These are phyloP conservation scores for Penicillium cataractarum DNA, from an alignment of 495 filamentous ascomycete genomes.

Conservation along the genomic window DNA sequence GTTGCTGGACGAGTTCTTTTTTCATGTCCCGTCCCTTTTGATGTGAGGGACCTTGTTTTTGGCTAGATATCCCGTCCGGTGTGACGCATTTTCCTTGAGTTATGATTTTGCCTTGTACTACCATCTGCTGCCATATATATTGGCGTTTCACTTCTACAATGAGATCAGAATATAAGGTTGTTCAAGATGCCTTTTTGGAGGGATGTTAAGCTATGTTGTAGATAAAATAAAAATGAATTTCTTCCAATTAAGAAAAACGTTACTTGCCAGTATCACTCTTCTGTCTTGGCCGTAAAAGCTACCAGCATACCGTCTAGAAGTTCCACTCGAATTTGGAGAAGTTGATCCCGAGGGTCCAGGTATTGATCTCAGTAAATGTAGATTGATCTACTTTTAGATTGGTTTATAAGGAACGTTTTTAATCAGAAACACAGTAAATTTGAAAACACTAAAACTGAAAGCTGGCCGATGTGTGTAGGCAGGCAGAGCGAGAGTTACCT, in stretches of 20 bases:
- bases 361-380: too few species aligned
- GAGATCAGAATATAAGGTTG: neutral
- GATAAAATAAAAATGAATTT: neutral
- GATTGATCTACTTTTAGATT: too few species aligned
- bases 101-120: conserved; percentile 25
- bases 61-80: conserved; percentile 28
- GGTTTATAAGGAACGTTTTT: too few species aligned
- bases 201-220: neutral
- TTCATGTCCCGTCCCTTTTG: neutral
- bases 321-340: neutral
- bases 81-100: conserved; percentile 21
- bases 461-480: neutral
- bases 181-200: neutral
- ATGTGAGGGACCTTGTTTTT: conserved; percentile 12
- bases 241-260: neutral
- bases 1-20: neutral
- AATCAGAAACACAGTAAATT: too few species aligned
- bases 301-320: neutral
- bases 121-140: conserved; percentile 7
- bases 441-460: neutral
- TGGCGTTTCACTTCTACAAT: neutral
- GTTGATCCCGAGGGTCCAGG: too few species aligned
- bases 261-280: neutral
- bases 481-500: neutral
- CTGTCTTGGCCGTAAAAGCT: neutral